Evolutionary conservation across 177 flowering plant genomes (phyloP).

Genomic region (Telopea speciosissima): DNA sequence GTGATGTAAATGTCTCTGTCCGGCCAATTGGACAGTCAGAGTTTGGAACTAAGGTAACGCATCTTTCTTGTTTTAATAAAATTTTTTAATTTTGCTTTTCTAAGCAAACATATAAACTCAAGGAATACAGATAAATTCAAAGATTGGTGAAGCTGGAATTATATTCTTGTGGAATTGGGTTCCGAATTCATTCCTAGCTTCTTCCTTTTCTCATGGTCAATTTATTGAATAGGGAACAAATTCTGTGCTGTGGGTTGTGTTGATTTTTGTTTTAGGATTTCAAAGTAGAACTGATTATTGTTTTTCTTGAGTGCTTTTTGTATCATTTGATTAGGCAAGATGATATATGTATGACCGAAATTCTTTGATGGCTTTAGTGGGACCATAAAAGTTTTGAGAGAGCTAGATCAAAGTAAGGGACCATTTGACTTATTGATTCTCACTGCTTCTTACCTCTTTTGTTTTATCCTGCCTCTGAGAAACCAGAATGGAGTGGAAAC

Average conservation of each 20-base stretch:
- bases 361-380: too few relatives aligned
- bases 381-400: background rate
- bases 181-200: constrained; percentile 5
- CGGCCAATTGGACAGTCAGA: constrained; percentile 71
- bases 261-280: too few relatives aligned
- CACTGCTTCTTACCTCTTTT: too few relatives aligned
- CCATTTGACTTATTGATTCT: background rate
- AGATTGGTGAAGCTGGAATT: background rate
- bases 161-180: background rate
- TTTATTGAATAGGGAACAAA: background rate
- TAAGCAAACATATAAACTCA: background rate
- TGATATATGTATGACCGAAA: too few relatives aligned
- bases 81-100: constrained; percentile 1
- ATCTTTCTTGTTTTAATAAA: background rate
- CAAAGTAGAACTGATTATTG: too few relatives aligned
- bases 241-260: too few relatives aligned
- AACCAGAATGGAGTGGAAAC: background rate
- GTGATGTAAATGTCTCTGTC: constrained; percentile 90
- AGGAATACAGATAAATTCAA: background rate
- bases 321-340: too few relatives aligned
- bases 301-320: too few relatives aligned
- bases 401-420: background rate
- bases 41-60: constrained; percentile 82
- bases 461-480: background rate
- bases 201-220: background rate